phyloP scores from a whole-genome alignment of 208 protist species.

The Naegleria lovaniensis region DNA sequence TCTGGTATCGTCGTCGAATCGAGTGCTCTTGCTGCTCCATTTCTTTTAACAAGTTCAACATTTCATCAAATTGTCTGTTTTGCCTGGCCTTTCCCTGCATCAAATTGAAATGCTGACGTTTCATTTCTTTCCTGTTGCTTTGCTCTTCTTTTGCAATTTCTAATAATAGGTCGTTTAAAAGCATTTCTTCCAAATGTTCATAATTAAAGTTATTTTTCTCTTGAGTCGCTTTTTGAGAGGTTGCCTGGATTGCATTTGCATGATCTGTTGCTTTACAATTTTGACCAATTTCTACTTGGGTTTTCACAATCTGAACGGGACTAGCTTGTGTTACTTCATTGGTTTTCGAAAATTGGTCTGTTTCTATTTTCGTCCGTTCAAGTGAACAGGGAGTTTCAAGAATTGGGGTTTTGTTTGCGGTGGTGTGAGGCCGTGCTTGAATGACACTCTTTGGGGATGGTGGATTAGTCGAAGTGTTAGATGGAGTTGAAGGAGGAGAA shows the following conservation, averaged over 20 bases:
- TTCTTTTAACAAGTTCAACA: background rate
- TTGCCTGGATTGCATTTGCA: no score
- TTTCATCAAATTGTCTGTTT: background rate
- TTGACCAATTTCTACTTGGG: no score
- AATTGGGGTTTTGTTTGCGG: no score
- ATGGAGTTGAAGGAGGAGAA: background rate
- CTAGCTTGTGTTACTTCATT: no score
- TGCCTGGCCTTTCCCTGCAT: background rate
- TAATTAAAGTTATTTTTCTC: background rate
- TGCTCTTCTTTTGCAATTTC: background rate
- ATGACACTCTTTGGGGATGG: background rate
- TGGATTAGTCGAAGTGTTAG: no score
- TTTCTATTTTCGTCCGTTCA: no score
- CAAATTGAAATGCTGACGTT: background rate
- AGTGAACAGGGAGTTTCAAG: no score
- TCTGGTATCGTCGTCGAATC: background rate
- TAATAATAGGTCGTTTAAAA: background rate
- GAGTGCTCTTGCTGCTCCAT: background rate
- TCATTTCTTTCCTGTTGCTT: background rate
- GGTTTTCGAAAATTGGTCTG: no score
- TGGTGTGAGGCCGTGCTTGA: no score
- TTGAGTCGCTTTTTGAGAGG: no score
- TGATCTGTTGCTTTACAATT: no score
- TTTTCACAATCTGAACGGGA: no score
- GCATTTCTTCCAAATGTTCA: background rate